Base-by-base conservation (phyloP, 192 early-diverging fungal genomes). In the Backusella mclennaniae region DNA sequence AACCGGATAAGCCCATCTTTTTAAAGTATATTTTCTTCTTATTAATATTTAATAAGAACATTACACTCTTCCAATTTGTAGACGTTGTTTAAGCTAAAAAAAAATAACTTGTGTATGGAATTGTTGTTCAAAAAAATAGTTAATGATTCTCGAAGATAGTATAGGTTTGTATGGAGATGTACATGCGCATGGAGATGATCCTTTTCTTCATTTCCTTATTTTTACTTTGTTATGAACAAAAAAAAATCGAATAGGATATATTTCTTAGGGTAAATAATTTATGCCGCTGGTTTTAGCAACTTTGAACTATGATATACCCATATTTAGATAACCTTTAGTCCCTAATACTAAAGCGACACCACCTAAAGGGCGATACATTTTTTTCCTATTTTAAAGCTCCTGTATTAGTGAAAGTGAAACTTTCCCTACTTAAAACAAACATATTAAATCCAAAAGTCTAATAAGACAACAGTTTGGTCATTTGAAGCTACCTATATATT, bases 391-490 rank as follows among this genome's bases (percentile, higher is more conserved):
- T 29, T 29, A 23, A 7, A 26, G 4, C 56, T 63, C 56, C 56
- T 63, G 56, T 63, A 63, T 63, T 63, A 14, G 11, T 4, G 26
- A 63, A 26, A 23, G 11, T 26, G 56, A 29, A 63, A 8, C 7
- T 4, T 63, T 63, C 26, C 56, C 56, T 63, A 63, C 56, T 63
- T 63, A 63, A 63, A 63, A 63, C 56, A 63, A 63, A 26, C 56
- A 63, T 63, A 63, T 29, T 63, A 63, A 63, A 63, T 63, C 26
- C 23, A 29, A 29, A 56, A 31, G 7, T 63, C 23, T 63, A 63
- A 63, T 29, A 63, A 63, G 56, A 63, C 56, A 63, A 63, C 56
- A 29, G 8, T 63, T 8, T 29, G 26, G 46, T 49, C 12, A 63
- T 63, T 29, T 23, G 0, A 63, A 23, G 7, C 3, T 63, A 7